Evolutionary conservation across 768 basidiomycete species (phyloP).

Genomic region (Leccinum boreale): DNA sequence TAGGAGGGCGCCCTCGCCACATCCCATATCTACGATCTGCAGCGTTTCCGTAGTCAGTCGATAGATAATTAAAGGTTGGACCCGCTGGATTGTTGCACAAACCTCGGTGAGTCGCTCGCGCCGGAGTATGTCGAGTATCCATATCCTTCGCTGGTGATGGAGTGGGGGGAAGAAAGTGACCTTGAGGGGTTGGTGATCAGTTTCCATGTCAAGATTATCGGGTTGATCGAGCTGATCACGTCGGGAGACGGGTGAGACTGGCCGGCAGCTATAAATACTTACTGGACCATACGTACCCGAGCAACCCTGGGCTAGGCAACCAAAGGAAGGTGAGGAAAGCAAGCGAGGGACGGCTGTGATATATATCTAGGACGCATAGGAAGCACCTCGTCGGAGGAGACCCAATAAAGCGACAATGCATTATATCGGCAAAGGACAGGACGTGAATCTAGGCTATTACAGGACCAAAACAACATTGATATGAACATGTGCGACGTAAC

Average conservation of each 20-base stretch:
- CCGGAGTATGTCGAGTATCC: constrained; percentile 64
- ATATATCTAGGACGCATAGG: constrained; percentile 6
- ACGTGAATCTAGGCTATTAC: constrained; percentile 1
- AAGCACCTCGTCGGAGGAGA: constrained; percentile 19
- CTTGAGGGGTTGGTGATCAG: constrained; percentile 27
- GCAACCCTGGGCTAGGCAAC: not conserved
- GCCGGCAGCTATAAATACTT: not conserved
- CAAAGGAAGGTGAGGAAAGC: not conserved
- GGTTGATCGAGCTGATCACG: constrained; percentile 6
- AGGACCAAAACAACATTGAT: constrained; percentile 14
- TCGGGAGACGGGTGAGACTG: not conserved
- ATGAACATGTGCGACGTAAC: constrained; percentile 6
- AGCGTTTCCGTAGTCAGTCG: not conserved
- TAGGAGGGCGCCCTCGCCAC: constrained; percentile 78
- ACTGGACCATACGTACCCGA: not conserved
- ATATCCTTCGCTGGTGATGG: constrained; percentile 63
- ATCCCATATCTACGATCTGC: constrained; percentile 81
- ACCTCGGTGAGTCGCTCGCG: constrained; percentile 55
- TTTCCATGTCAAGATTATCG: constrained; percentile 16
- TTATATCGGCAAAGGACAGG: not conserved
- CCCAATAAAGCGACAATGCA: constrained; percentile 17
- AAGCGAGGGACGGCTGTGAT: not conserved
- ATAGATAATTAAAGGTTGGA: not conserved
- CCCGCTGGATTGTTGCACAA: constrained; percentile 9
- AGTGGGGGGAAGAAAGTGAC: constrained; percentile 71